These are phyloP conservation scores for Aegilops tauschii DNA, from an alignment of 176 grass and related monocot species.

Conservation along the genomic window DNA sequence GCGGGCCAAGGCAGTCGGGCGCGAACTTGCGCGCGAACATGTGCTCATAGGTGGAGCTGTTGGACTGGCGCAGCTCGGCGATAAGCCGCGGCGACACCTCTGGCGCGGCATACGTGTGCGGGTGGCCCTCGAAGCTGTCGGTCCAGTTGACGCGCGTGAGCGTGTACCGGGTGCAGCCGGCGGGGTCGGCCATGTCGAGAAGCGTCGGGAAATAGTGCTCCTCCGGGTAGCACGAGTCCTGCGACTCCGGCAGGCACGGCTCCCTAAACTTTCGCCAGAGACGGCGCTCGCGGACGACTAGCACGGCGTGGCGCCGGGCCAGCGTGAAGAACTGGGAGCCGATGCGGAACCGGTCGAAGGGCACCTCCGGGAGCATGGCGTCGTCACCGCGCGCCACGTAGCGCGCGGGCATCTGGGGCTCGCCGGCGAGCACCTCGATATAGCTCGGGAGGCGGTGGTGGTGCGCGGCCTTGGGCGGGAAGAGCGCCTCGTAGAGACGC, in stretches of 20 bases:
- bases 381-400: conserved; percentile 66
- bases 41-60: conserved; percentile 29
- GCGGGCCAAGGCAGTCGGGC: conserved; percentile 58
- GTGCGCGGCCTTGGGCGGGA: neutral
- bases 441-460: conserved; percentile 53
- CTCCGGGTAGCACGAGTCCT: conserved; percentile 75
- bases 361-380: conserved; percentile 76
- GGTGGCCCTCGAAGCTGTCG: conserved; percentile 73
- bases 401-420: conserved; percentile 52
- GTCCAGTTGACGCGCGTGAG: conserved; percentile 91
- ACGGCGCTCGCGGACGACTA: conserved; percentile 64
- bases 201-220: conserved; percentile 96
- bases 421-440: conserved; percentile 84
- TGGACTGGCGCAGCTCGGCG: conserved; percentile 37
- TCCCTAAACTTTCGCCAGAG: conserved; percentile 80
- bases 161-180: conserved; percentile 59
- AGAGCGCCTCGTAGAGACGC: conserved; percentile 45
- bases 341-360: conserved; percentile 70
- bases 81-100: conserved; percentile 60
- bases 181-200: conserved; percentile 73
- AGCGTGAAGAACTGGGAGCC: conserved; percentile 95
- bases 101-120: conserved; percentile 42
- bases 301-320: conserved; percentile 60
- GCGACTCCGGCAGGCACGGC: conserved; percentile 52
- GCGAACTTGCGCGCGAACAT: conserved; percentile 94